A percentile compares a stretch with the other conserved stretches of the same genome.
phyloP scores from a whole-genome alignment of 75 land plant genomes.

The Chamaecyparis obtusa region DNA sequence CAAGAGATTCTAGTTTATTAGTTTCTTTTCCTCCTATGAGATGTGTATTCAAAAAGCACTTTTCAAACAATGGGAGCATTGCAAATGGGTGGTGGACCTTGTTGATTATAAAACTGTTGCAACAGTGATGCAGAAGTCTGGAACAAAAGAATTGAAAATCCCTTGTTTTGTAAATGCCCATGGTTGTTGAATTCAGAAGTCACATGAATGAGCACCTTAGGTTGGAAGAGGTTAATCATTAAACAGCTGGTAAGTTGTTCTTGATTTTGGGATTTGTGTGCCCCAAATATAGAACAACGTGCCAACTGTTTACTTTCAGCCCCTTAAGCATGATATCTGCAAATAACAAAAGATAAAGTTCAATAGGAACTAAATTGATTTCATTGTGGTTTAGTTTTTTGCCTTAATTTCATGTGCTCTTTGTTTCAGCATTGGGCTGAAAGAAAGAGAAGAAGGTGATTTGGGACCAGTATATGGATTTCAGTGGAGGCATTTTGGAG shows the following conservation, averaged over 20 bases:
- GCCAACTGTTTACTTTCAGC: no score
- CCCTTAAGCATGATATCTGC: background rate
- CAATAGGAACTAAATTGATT: background rate
- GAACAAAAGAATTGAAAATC: background rate
- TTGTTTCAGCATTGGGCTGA: constrained; percentile 67
- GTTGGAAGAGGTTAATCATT: no score
- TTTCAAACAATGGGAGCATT: background rate
- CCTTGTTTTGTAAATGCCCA: no score
- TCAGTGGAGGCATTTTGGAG: constrained; percentile 99
- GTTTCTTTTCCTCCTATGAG: background rate
- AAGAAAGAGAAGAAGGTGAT: constrained; percentile 89
- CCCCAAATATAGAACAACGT: no score
- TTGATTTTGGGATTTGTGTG: no score
- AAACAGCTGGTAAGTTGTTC: no score
- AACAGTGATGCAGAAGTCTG: background rate
- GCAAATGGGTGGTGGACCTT: background rate
- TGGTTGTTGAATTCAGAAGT: background rate
- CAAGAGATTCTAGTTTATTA: background rate
- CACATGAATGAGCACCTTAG: background rate
- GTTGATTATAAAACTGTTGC: background rate
- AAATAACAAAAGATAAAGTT: background rate
- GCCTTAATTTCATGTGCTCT: background rate
- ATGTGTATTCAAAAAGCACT: background rate
- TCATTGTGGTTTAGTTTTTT: background rate
- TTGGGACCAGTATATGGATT: constrained; percentile 97